Conservation (phyloP, 2,329 filamentous ascomycete species). For the Daldinia sp. region DNA sequence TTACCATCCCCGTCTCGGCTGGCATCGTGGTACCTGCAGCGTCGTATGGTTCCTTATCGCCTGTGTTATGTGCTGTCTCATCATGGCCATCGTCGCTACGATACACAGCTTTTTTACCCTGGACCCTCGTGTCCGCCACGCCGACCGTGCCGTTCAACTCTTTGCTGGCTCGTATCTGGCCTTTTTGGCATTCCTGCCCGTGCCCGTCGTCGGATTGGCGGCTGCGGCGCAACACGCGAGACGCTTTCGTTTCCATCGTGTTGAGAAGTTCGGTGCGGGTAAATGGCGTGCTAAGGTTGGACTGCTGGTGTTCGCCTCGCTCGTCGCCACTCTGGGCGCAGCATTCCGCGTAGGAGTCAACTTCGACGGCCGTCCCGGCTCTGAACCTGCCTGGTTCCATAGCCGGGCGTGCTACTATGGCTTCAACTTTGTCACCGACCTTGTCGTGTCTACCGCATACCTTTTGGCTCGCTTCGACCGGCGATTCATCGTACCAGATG, state of each 20-base stretch:
- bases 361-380: conserved; percentile 60
- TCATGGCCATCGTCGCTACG: conserved; percentile 71
- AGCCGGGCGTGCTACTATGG: conserved; percentile 78
- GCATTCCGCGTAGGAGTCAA: conserved; percentile 70
- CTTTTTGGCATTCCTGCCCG: conserved; percentile 63
- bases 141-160: conserved; percentile 70
- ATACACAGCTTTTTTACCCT: conserved; percentile 75
- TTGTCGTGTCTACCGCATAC: conserved; percentile 74
- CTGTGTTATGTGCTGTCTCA: conserved; percentile 65
- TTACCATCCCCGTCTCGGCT: conserved; percentile 74
- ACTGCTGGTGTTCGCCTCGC: conserved; percentile 66
- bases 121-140: conserved; percentile 54
- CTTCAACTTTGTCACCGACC: conserved; percentile 80
- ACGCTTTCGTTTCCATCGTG: neutral
- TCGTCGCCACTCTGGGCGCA: conserved; percentile 73
- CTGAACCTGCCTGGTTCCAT: conserved; percentile 73
- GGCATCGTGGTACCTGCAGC: conserved; percentile 63
- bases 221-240: conserved; percentile 46
- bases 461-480: conserved; percentile 74
- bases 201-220: conserved; percentile 60
- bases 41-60: conserved; percentile 67
- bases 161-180: conserved; percentile 69
- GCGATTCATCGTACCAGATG: conserved; percentile 78
- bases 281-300: conserved; percentile 71
- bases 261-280: conserved; percentile 73